Percentiles rank a stretch among this genome's conserved stretches.
phyloP scores from a whole-genome alignment of 129 eudicot species.

The Arctium minus region DNA sequence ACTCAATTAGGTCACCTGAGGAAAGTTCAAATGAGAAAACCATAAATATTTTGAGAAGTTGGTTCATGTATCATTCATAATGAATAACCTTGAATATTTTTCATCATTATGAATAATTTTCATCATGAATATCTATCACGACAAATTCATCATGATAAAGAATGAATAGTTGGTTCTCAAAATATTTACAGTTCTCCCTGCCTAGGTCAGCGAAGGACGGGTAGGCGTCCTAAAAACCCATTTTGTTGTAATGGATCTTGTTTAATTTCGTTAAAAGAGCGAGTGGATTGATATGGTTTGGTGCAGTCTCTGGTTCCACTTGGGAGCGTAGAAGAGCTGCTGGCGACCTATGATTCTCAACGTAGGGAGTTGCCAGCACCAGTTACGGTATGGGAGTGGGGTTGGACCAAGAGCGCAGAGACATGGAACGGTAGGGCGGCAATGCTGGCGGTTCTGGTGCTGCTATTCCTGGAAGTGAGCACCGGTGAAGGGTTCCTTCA shows the following conservation, averaged over 20 bases:
- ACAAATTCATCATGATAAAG: too few relatives aligned
- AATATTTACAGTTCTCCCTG: background rate
- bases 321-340: slow-evolving; percentile 92
- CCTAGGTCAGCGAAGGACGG: background rate
- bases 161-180: background rate
- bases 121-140: too few relatives aligned
- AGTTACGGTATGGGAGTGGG: slow-evolving; percentile 96
- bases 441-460: slow-evolving; percentile 84
- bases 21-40: background rate
- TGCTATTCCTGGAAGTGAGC: slow-evolving; percentile 81
- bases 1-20: background rate
- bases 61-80: too few relatives aligned
- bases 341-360: slow-evolving; percentile 94
- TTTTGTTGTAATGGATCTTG: background rate
- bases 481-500: slow-evolving; percentile 96
- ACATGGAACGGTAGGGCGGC: slow-evolving; percentile 98
- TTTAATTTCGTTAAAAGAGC: background rate
- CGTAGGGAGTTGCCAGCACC: slow-evolving; percentile 93
- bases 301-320: slow-evolving; percentile 95
- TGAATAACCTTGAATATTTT: too few relatives aligned
- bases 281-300: background rate
- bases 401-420: slow-evolving; percentile 98
- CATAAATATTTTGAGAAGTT: background rate
- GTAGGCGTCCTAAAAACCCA: background rate
- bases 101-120: too few relatives aligned